phyloP scores from a whole-genome alignment of 2,329 filamentous ascomycete genomes.

The Didymella pinodella region DNA sequence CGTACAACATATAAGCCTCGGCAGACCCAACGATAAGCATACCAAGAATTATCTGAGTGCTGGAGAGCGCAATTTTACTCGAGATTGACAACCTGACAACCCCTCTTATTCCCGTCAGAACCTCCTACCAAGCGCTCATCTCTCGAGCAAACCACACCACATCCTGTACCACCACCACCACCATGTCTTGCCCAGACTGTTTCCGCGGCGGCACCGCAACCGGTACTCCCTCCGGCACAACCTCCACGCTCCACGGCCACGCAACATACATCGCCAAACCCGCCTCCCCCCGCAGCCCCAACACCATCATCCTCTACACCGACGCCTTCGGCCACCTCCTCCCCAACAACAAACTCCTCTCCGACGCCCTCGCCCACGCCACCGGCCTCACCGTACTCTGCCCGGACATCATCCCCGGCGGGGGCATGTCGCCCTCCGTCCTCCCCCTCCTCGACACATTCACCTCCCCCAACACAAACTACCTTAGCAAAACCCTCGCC shows the following conservation, averaged over 20 bases:
- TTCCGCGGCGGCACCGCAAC: constrained; percentile 30
- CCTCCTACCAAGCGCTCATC: background rate
- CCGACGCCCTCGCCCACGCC: constrained; percentile 31
- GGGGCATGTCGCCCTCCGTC: constrained; percentile 16
- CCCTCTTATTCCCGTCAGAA: too few species aligned
- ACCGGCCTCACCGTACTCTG: constrained; percentile 30
- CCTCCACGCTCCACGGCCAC: constrained; percentile 17
- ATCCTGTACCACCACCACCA: background rate
- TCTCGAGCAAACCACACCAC: background rate
- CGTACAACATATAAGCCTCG: constrained; percentile 1
- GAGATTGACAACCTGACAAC: too few species aligned
- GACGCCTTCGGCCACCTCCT: constrained; percentile 38
- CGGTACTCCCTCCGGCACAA: constrained; percentile 26
- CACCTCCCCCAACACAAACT: constrained; percentile 4
- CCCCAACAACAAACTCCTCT: constrained; percentile 37
- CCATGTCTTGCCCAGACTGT: constrained; percentile 38
- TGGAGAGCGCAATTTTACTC: too few species aligned
- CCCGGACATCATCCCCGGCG: constrained; percentile 38
- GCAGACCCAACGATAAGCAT: background rate
- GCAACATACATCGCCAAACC: constrained; percentile 32
- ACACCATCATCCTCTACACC: constrained; percentile 34
- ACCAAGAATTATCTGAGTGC: background rate
- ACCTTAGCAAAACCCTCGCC: constrained; percentile 4
- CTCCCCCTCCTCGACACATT: constrained; percentile 23
- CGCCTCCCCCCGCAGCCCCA: background rate